These are phyloP conservation scores for Candida sanyiensis DNA, from an alignment of 805 yeast genomes.

Conservation along the genomic window DNA sequence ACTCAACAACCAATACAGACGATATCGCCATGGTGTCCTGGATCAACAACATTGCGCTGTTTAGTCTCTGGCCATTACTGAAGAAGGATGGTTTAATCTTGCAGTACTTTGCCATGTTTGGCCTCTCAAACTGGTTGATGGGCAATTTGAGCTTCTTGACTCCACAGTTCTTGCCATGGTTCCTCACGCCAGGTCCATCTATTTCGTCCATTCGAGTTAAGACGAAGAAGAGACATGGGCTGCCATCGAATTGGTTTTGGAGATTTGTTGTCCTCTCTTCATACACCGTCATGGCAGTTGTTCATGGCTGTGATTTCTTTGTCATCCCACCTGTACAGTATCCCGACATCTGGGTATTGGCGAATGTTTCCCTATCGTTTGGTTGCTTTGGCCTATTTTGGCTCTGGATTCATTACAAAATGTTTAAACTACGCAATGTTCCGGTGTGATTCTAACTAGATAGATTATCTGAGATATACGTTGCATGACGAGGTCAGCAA, in stretches of 20 bases:
- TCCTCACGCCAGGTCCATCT: constrained; percentile 41
- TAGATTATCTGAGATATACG: neutral
- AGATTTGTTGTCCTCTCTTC: constrained; percentile 44
- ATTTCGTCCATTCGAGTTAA: constrained; percentile 28
- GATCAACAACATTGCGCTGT: constrained; percentile 79
- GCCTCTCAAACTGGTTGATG: constrained; percentile 74
- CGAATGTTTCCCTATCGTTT: constrained; percentile 69
- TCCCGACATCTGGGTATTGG: constrained; percentile 84
- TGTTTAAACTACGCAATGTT: constrained; percentile 23
- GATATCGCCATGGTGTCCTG: constrained; percentile 74
- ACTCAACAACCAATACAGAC: constrained; percentile 45
- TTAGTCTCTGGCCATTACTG: constrained; percentile 84
- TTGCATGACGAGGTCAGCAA: constrained; percentile 5
- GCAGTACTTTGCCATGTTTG: constrained; percentile 60
- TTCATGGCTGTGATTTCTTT: constrained; percentile 51
- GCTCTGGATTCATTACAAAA: constrained; percentile 71
- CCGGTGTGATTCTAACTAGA: neutral
- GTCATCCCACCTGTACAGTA: constrained; percentile 49
- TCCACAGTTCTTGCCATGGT: constrained; percentile 36
- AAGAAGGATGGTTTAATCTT: constrained; percentile 66
- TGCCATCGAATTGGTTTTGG: constrained; percentile 49
- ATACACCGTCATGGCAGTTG: constrained; percentile 42
- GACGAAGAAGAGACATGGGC: constrained; percentile 34
- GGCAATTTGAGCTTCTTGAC: constrained; percentile 56
- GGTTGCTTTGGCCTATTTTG: constrained; percentile 70